Evolutionary conservation across 2,329 filamentous ascomycete species (phyloP).

Genomic region (Ilyonectria destructans): DNA sequence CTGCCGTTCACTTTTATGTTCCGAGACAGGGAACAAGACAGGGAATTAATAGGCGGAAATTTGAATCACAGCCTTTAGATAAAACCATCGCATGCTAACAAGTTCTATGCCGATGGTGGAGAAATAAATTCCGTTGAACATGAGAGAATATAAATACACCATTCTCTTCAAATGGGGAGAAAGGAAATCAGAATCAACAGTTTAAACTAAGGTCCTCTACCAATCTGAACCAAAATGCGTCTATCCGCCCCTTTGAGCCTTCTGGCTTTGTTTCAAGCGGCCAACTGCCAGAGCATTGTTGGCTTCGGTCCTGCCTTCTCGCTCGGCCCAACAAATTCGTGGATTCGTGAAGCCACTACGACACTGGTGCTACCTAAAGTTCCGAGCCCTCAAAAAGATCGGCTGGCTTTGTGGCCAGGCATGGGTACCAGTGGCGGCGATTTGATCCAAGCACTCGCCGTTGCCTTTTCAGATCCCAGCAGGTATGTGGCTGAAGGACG

Average conservation of each 20-base stretch:
- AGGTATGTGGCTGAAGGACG: background rate
- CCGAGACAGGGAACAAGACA: background rate
- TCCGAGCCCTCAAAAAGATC: conserved; percentile 32
- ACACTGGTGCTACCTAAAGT: conserved; percentile 35
- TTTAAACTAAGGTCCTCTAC: background rate
- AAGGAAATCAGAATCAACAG: background rate
- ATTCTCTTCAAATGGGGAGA: background rate
- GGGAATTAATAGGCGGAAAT: background rate
- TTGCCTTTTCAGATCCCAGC: conserved; percentile 34
- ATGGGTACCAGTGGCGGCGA: conserved; percentile 38
- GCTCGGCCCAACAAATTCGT: conserved; percentile 36
- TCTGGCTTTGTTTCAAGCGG: conserved; percentile 11
- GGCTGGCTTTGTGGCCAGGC: conserved; percentile 36
- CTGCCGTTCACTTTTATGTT: background rate
- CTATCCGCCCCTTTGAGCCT: conserved; percentile 9
- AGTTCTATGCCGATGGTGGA: background rate
- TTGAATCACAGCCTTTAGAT: background rate
- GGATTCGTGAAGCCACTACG: conserved; percentile 38
- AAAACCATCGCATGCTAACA: background rate
- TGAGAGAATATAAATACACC: background rate
- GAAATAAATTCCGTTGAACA: background rate
- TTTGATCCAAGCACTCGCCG: conserved; percentile 37
- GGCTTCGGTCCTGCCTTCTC: conserved; percentile 38
- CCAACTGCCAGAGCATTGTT: conserved; percentile 11
- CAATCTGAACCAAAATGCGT: background rate